phyloP scores from a whole-genome alignment of 805 yeast species.

The Candida tallmaniae region DNA sequence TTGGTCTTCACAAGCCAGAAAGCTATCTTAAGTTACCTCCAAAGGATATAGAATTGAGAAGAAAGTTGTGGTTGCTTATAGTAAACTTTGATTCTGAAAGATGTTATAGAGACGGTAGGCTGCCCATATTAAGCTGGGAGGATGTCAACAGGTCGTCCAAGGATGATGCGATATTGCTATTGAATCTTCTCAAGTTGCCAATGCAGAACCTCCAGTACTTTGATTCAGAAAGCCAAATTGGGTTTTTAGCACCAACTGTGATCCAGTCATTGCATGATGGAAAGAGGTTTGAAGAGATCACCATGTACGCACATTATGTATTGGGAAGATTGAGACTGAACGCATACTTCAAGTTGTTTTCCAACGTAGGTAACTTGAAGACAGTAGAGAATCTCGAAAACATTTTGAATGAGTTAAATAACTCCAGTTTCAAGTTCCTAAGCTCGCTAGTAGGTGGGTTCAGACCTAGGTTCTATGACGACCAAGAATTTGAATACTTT shows the following conservation, averaged over 20 bases:
- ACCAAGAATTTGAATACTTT: conserved; percentile 21
- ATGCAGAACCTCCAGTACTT: conserved; percentile 2
- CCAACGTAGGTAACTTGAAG: conserved; percentile 20
- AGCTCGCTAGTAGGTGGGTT: conserved; percentile 12
- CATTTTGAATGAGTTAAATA: conserved; percentile 24
- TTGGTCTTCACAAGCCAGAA: conserved; percentile 37
- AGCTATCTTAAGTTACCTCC: conserved; percentile 16
- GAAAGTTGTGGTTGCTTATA: conserved; percentile 32
- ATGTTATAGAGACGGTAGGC: conserved; percentile 35
- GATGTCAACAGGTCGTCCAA: conserved; percentile 4
- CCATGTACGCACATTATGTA: conserved; percentile 6
- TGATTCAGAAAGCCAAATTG: conserved; percentile 6
- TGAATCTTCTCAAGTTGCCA: background rate
- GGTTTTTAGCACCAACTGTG: background rate
- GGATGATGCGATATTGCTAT: conserved; percentile 3
- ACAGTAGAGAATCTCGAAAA: conserved; percentile 16
- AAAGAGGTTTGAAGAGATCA: background rate
- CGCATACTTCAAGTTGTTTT: conserved; percentile 27
- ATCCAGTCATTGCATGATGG: conserved; percentile 1
- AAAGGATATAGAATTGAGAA: conserved; percentile 19
- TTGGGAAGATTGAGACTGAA: conserved; percentile 23
- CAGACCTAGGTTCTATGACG: conserved; percentile 30
- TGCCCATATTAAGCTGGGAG: conserved; percentile 27
- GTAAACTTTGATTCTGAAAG: conserved; percentile 32
- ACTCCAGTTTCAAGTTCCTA: conserved; percentile 17